phyloP scores from a whole-genome alignment of 306 rosid species.

The Rosa persica region DNA sequence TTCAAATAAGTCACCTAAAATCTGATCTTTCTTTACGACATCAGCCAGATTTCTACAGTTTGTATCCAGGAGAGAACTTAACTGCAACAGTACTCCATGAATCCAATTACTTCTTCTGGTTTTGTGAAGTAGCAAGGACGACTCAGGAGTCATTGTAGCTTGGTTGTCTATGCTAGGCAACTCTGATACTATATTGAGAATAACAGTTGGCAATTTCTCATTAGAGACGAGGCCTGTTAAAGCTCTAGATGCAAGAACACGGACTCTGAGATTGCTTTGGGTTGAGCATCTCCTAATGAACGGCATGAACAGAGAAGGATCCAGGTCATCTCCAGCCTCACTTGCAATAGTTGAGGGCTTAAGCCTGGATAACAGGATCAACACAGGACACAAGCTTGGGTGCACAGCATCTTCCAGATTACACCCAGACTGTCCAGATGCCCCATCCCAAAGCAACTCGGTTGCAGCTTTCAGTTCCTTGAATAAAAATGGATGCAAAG shows the following conservation, averaged over 20 bases:
- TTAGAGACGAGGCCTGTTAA: conserved; percentile 78
- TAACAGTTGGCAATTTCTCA: conserved; percentile 71
- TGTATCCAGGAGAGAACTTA: conserved; percentile 67
- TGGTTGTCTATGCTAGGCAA: conserved; percentile 53
- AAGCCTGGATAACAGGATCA: conserved; percentile 85
- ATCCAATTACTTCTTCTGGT: conserved; percentile 52
- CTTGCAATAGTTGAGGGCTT: conserved; percentile 89
- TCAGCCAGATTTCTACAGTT: conserved; percentile 85
- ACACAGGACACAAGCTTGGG: conserved; percentile 93
- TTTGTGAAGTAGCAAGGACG: conserved; percentile 18
- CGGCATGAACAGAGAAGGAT: conserved; percentile 85
- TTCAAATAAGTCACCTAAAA: conserved; percentile 60
- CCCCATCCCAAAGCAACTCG: conserved; percentile 53
- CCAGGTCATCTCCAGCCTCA: conserved; percentile 82
- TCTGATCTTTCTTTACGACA: conserved; percentile 64
- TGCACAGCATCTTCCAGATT: conserved; percentile 74
- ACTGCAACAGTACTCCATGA: conserved; percentile 85
- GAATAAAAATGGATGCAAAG: conserved; percentile 77
- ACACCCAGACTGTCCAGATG: conserved; percentile 51
- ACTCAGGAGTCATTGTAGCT: conserved; percentile 22
- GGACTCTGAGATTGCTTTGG: conserved; percentile 83
- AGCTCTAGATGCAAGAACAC: conserved; percentile 95
- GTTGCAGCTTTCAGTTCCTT: conserved; percentile 83
- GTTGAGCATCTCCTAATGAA: conserved; percentile 83
- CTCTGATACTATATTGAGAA: conserved; percentile 70